These are phyloP conservation scores for Pythium oligandrum DNA, from an alignment of 352 stramenopile species.

Conservation along the genomic window DNA sequence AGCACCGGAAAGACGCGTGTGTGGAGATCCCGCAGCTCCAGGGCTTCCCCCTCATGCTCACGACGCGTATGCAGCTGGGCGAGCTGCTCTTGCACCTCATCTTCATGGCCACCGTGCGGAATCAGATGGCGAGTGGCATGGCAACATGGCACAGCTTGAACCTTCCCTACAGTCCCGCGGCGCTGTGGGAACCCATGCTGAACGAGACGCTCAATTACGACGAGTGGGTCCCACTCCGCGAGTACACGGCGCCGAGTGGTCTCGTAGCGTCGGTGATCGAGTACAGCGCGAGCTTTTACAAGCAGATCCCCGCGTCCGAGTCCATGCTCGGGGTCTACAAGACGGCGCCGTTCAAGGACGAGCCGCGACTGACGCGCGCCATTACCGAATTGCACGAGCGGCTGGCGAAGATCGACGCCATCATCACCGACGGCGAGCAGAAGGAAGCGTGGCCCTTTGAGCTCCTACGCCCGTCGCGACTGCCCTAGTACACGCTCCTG, in stretches of 20 bases:
- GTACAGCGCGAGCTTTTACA: constrained; percentile 3
- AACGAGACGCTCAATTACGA: constrained; percentile 13
- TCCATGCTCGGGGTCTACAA: constrained; percentile 6
- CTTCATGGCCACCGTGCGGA: too few relatives aligned
- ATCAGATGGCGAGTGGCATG: too few relatives aligned
- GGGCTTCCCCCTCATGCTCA: too few relatives aligned
- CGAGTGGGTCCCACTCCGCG: constrained; percentile 12
- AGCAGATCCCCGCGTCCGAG: not conserved
- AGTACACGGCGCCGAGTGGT: constrained; percentile 3
- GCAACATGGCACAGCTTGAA: too few relatives aligned
- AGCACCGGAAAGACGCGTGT: too few relatives aligned
- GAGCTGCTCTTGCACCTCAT: too few relatives aligned
- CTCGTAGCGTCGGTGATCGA: not conserved
- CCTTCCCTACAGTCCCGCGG: too few relatives aligned
- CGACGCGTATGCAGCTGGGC: too few relatives aligned
- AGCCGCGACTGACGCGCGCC: not conserved
- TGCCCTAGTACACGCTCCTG: constrained; percentile 4
- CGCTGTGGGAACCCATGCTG: too few relatives aligned
- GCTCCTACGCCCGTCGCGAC: not conserved
- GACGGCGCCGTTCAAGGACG: not conserved
- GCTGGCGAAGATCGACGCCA: constrained; percentile 7
- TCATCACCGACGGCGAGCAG: constrained; percentile 2
- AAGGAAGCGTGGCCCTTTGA: constrained; percentile 4
- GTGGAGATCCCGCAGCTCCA: too few relatives aligned
- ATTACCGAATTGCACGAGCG: constrained; percentile 6